Percentiles rank a stretch among this genome's conserved stretches.
phyloP scores from a whole-genome alignment of 1,139 yeast species.

The Candida gigantensis region DNA sequence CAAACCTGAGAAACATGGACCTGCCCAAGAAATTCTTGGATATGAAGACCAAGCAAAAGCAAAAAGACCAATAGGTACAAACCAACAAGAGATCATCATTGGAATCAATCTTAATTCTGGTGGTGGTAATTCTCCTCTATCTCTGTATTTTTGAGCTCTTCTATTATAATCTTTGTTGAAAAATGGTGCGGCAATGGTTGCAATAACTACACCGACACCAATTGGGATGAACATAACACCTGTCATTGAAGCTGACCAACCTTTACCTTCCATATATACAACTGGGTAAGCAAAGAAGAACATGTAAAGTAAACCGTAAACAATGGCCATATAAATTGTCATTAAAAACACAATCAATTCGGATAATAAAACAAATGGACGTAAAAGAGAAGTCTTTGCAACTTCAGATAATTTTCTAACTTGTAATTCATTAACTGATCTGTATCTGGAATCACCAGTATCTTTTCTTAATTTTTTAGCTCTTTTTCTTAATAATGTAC shows the following conservation, averaged over 20 bases:
- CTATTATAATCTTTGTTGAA: constrained; percentile 61
- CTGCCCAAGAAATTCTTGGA: constrained; percentile 59
- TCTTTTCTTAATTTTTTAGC: constrained; percentile 53
- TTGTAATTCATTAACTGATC: constrained; percentile 50
- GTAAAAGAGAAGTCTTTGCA: constrained; percentile 48
- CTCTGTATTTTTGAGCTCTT: constrained; percentile 50
- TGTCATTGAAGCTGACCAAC: constrained; percentile 57
- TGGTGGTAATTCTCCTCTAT: constrained; percentile 57
- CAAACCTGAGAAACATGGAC: constrained; percentile 60
- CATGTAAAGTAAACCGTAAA: constrained; percentile 60
- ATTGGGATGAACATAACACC: constrained; percentile 75
- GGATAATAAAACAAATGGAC: constrained; percentile 49
- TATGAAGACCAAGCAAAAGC: constrained; percentile 66
- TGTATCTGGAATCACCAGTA: constrained; percentile 56
- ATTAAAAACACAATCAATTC: constrained; percentile 60
- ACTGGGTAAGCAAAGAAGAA: constrained; percentile 70
- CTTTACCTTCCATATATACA: constrained; percentile 65
- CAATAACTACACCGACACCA: constrained; percentile 62
- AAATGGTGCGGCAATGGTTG: constrained; percentile 54
- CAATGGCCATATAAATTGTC: constrained; percentile 60
- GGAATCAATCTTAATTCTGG: constrained; percentile 62
- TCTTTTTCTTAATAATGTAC: constrained; percentile 51
- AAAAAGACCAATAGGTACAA: constrained; percentile 57
- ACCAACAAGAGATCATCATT: constrained; percentile 67
- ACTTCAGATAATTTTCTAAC: constrained; percentile 40